Conservation (phyloP, 768 basidiomycete species). For the Tulasnella sp. region DNA sequence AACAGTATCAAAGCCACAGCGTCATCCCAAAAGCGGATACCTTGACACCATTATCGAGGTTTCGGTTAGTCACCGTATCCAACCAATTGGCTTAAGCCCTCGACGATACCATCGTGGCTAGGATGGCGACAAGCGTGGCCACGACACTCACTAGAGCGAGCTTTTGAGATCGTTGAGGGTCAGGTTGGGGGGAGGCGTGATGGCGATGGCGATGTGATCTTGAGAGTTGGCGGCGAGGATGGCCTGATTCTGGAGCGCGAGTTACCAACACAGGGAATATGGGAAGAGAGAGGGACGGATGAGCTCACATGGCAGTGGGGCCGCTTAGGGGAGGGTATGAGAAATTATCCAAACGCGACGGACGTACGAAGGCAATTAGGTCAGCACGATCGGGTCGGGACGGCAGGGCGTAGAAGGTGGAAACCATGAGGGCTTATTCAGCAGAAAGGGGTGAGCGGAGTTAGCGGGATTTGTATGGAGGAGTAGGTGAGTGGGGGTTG, state of each 20-base stretch:
- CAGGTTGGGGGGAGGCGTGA: not conserved
- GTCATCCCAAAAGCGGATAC: not conserved
- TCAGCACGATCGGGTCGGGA: no score
- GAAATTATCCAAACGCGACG: no score
- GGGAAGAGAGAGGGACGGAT: not conserved
- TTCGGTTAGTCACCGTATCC: not conserved
- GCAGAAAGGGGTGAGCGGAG: no score
- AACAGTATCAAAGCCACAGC: not conserved
- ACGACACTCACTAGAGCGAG: not conserved
- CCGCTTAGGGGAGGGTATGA: no score
- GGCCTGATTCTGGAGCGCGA: not conserved
- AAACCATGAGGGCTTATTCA: no score
- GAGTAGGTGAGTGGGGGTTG: no score
- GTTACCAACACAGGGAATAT: not conserved
- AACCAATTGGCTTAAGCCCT: not conserved
- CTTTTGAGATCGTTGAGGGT: not conserved
- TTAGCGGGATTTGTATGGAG: no score
- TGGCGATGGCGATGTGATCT: not conserved
- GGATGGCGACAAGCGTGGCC: not conserved
- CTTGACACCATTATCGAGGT: not conserved
- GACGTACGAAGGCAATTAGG: no score
- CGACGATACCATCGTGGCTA: not conserved
- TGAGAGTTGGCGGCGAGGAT: conserved; percentile 4
- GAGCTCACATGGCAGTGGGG: no score
- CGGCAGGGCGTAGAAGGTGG: no score